Evolutionary conservation across 805 yeast genomes (phyloP).

Genomic region (Saturnispora gosingensis): DNA sequence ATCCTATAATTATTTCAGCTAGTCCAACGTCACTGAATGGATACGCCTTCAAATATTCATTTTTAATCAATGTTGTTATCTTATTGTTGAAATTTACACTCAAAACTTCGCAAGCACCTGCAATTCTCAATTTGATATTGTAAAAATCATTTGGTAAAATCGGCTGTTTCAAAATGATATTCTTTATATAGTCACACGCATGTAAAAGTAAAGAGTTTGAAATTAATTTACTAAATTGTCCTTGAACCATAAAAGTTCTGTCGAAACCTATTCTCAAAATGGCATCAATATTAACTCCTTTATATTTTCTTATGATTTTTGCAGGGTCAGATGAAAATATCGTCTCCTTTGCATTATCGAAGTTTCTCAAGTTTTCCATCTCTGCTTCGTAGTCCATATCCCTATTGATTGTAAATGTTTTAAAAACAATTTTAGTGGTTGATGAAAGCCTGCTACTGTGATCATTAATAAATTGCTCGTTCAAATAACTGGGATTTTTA

Average conservation of each 20-base stretch:
- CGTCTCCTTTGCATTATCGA: neutral
- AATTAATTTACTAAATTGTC: slow-evolving; percentile 7
- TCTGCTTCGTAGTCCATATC: neutral
- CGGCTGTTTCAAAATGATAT: slow-evolving; percentile 7
- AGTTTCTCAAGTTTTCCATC: neutral
- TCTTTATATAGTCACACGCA: slow-evolving; percentile 9
- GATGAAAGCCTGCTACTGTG: neutral
- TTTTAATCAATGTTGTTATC: slow-evolving; percentile 5
- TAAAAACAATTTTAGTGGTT: neutral
- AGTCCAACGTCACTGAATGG: neutral
- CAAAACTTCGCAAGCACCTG: slow-evolving; percentile 6
- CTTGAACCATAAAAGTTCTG: neutral
- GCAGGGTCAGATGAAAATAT: neutral
- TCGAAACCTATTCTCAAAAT: neutral
- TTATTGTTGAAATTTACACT: slow-evolving; percentile 2
- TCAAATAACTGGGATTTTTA: neutral
- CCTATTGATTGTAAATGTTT: slow-evolving; percentile 1
- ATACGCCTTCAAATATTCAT: slow-evolving; percentile 6
- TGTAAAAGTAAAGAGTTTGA: slow-evolving; percentile 5
- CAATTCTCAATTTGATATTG: slow-evolving; percentile 3
- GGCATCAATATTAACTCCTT: slow-evolving; percentile 1
- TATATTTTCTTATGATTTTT: neutral
- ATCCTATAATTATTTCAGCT: neutral
- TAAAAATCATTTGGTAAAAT: slow-evolving; percentile 2
- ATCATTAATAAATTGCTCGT: neutral